A percentile compares a stretch with the other conserved stretches of the same genome.
Evolutionary conservation across 805 yeast species (phyloP).

Genomic region (Metschnikowia peoriensis): DNA sequence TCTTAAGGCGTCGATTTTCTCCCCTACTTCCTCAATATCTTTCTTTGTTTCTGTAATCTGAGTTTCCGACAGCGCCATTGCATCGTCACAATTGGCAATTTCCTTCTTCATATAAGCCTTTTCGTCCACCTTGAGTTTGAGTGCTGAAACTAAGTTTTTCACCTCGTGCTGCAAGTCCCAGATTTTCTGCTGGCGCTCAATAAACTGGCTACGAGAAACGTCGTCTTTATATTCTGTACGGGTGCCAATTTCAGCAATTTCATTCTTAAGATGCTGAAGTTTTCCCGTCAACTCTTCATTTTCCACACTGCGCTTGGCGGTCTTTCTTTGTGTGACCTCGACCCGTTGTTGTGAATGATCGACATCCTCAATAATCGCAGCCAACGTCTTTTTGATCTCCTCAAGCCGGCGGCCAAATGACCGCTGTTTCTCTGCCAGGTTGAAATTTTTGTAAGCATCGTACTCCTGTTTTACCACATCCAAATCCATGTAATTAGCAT

Average conservation of each 20-base stretch:
- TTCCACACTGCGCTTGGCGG: constrained; percentile 31
- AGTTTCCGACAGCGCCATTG: constrained; percentile 45
- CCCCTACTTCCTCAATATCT: constrained; percentile 18
- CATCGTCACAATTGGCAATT: constrained; percentile 48
- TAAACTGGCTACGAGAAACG: constrained; percentile 22
- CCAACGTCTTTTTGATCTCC: constrained; percentile 43
- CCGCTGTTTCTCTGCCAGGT: constrained; percentile 42
- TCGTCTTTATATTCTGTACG: constrained; percentile 24
- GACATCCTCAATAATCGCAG: constrained; percentile 47
- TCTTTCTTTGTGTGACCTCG: constrained; percentile 31
- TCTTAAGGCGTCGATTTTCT: constrained; percentile 20
- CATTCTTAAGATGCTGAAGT: constrained; percentile 27
- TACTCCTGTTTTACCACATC: constrained; percentile 45
- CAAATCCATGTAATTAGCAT: constrained; percentile 44
- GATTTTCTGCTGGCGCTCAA: constrained; percentile 40
- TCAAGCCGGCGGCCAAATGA: constrained; percentile 42
- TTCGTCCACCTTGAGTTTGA: constrained; percentile 54
- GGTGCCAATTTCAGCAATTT: constrained; percentile 25
- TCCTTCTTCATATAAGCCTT: constrained; percentile 62
- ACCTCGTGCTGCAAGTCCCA: constrained; percentile 48
- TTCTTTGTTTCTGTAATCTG: constrained; percentile 25
- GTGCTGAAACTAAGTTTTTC: constrained; percentile 39
- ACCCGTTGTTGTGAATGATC: constrained; percentile 39
- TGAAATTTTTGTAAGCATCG: constrained; percentile 25
- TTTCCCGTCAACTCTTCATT: constrained; percentile 22